Percentiles rank a stretch among this genome's conserved stretches.
These are phyloP conservation scores for Phytopythium sindhum DNA, from an alignment of 352 stramenopile species.

Conservation along the genomic window DNA sequence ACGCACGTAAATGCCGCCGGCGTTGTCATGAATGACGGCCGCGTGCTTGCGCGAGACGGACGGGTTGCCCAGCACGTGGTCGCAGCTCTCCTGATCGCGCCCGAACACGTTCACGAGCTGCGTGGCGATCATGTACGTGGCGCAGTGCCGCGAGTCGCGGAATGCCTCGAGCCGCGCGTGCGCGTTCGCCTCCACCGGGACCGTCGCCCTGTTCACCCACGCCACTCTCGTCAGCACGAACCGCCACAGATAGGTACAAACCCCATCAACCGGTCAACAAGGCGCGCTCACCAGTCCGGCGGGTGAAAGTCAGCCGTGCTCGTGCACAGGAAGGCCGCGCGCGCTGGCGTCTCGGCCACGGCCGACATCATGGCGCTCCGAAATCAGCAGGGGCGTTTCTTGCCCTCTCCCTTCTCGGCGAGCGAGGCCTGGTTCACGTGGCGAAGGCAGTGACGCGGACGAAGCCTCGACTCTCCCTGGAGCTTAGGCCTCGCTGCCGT, in stretches of 20 bases:
- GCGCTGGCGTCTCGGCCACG: constrained; percentile 43
- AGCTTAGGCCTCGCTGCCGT: neutral
- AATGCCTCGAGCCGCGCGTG: constrained; percentile 76
- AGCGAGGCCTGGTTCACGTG: neutral
- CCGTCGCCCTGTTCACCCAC: constrained; percentile 42
- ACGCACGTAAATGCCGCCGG: constrained; percentile 82
- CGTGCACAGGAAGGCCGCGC: constrained; percentile 73
- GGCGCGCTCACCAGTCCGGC: constrained; percentile 53
- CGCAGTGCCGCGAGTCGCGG: constrained; percentile 71
- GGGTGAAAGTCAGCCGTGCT: constrained; percentile 77
- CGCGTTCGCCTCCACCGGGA: constrained; percentile 56
- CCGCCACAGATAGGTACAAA: neutral
- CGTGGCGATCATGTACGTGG: constrained; percentile 83
- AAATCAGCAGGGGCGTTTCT: neutral
- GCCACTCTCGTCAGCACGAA: neutral
- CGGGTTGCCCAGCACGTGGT: constrained; percentile 85
- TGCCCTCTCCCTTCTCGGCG: neutral
- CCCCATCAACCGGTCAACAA: neutral
- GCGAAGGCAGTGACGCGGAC: neutral
- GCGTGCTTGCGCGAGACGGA: constrained; percentile 86
- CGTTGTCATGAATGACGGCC: constrained; percentile 76
- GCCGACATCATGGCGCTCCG: constrained; percentile 7
- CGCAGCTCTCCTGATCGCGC: constrained; percentile 79
- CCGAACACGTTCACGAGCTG: constrained; percentile 83
- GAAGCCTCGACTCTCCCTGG: no score